Evolutionary conservation across 345 rosid genomes (phyloP).

Genomic region (Sonneratia alba): DNA sequence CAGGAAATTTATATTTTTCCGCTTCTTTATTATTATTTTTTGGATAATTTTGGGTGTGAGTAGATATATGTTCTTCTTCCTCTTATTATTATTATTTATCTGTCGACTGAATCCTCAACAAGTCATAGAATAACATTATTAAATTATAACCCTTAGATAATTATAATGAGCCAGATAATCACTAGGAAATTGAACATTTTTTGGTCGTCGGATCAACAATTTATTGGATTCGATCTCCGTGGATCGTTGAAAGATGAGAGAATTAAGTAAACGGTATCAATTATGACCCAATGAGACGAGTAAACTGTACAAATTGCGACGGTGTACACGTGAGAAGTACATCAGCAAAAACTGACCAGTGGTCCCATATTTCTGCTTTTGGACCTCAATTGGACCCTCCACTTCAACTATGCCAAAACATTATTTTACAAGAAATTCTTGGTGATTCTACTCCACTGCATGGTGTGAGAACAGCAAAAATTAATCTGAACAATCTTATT

Average conservation of each 20-base stretch:
- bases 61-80: no score
- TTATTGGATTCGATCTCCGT: not conserved
- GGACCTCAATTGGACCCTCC: not conserved
- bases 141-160: no score
- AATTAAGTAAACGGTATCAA: not conserved
- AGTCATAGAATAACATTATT: no score
- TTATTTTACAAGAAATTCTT: not conserved
- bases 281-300: conserved; percentile 5
- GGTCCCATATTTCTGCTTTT: not conserved
- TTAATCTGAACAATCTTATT: no score
- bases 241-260: not conserved
- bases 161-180: not conserved
- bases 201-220: not conserved
- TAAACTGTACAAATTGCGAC: not conserved
- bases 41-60: no score
- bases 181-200: not conserved
- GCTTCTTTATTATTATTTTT: no score
- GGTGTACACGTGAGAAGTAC: conserved; percentile 5
- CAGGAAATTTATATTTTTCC: no score
- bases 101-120: no score
- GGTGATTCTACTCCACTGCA: no score
- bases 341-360: conserved; percentile 7
- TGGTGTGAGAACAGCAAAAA: no score
- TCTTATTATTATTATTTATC: no score
- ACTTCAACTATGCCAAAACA: not conserved